Base-by-base conservation (phyloP, 108 stramenopile genomes). In the Discostella stelligeroides region DNA sequence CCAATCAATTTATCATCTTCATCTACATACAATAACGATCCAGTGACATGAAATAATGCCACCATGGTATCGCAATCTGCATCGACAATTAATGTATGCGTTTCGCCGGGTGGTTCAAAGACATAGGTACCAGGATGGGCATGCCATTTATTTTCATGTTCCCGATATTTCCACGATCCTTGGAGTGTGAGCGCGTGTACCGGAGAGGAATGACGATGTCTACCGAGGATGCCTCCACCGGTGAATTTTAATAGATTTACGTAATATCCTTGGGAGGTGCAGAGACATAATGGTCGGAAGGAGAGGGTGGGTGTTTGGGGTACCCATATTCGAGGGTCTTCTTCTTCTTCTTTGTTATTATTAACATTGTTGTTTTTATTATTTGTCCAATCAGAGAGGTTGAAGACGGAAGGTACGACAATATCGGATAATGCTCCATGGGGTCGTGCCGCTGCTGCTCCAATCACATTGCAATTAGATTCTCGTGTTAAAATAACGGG, bases 81-180 rank as follows among this genome's bases (percentile, higher is more conserved):
- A 29, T 86, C 86, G 17, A 91, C 90, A 10, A 91, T 70, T 15
- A 91, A 50, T 9, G 87, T 91, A 60, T 91, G 90, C 13, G 86
- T 86, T 70, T 91, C 90, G 24, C 90, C 90, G 7, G 90, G 90
- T 11, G 90, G 90, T 63, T 91, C 90, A 63, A 87, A 91, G 13
- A 91, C 85, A 50, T 91, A 91, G 6, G 81, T 79, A 6, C 90
- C 90, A 20, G 83, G 70, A 40, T 69, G 2, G 21, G 90, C 90
- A 37, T 80, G 71, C 90, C 90, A 91, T 53, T 84, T 84, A 75
- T 91, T 86, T 56, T 91, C 90, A 75, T 91, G 87, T 56, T 91
- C 90, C 50, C 70, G 38, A 65, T 91, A 91, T 21, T 73, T 75
- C 90, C 90, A 91, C 15, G 73, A 69, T 3, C 90, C 90, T 70